A percentile compares a stretch with the other conserved stretches of the same genome.
phyloP scores from a whole-genome alignment of 176 grass and related monocot genomes.

The Avena sativa region DNA sequence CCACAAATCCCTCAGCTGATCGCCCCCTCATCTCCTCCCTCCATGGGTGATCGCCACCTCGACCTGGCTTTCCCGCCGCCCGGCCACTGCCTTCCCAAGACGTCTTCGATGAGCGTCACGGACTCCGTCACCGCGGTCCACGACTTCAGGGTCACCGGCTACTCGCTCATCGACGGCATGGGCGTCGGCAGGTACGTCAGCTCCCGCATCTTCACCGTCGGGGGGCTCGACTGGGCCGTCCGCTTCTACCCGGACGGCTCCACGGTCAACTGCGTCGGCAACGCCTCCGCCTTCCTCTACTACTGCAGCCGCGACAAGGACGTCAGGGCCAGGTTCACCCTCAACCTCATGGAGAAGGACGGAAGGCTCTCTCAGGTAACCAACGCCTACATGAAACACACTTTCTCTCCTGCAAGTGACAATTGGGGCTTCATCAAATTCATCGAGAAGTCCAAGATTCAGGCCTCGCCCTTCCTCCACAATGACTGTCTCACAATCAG shows the following conservation, averaged over 20 bases:
- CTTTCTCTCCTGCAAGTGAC: constrained; percentile 36
- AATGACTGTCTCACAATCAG: constrained; percentile 50
- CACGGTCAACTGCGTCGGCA: neutral
- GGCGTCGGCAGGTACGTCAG: constrained; percentile 44
- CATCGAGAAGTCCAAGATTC: constrained; percentile 45
- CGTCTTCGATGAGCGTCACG: constrained; percentile 49
- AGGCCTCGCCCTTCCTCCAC: constrained; percentile 30
- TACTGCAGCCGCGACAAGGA: constrained; percentile 23
- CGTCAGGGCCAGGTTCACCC: constrained; percentile 39
- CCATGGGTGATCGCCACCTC: neutral
- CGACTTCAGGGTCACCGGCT: constrained; percentile 43
- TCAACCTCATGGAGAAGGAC: constrained; percentile 36
- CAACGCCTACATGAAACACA: constrained; percentile 39
- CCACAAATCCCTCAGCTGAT: neutral
- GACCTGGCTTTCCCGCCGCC: neutral
- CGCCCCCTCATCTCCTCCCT: neutral
- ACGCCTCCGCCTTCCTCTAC: constrained; percentile 50
- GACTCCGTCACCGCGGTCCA: constrained; percentile 45
- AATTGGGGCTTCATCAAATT: constrained; percentile 59
- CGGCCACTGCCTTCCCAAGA: constrained; percentile 1
- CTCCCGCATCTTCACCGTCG: constrained; percentile 53
- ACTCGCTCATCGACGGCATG: constrained; percentile 51
- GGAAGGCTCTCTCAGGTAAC: constrained; percentile 25
- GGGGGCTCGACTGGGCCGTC: constrained; percentile 51
- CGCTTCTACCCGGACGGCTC: constrained; percentile 51